Conservation (phyloP, 2,329 filamentous ascomycete species). For the Delphinella strobiligena region DNA sequence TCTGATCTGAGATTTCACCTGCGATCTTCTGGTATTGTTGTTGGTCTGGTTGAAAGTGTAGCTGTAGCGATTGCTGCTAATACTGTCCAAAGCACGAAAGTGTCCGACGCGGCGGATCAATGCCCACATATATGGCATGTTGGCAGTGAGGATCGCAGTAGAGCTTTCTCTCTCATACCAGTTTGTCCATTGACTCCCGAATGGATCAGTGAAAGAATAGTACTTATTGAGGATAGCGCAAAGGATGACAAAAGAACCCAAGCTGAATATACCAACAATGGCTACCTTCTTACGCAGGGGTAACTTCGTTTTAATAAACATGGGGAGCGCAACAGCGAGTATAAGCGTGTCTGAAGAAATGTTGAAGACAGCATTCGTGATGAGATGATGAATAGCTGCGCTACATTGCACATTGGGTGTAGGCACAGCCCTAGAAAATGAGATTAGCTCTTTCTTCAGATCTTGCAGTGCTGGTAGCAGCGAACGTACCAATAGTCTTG, state of each 20-base stretch:
- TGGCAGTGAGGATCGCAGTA: conserved; percentile 48
- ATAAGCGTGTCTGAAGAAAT: conserved; percentile 35
- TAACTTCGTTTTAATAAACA: conserved; percentile 31
- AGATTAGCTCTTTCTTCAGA: background rate
- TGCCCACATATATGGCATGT: conserved; percentile 49
- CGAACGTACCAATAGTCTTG: conserved; percentile 23
- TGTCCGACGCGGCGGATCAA: conserved; percentile 8
- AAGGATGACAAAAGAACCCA: conserved; percentile 46
- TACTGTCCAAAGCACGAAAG: conserved; percentile 8
- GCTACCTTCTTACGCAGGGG: conserved; percentile 40
- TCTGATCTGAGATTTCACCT: background rate
- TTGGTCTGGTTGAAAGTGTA: conserved; percentile 1
- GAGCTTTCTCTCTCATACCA: conserved; percentile 51
- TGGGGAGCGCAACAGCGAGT: conserved; percentile 31
- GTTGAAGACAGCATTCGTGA: conserved; percentile 29
- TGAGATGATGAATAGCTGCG: conserved; percentile 25
- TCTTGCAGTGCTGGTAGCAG: background rate
- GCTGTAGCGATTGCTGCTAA: conserved; percentile 2
- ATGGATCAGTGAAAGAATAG: conserved; percentile 47
- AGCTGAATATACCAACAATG: conserved; percentile 42
- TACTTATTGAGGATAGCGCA: conserved; percentile 49
- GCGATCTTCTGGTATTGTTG: background rate
- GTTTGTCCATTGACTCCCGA: conserved; percentile 43
- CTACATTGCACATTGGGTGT: conserved; percentile 27
- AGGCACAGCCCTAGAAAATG: conserved; percentile 13